A percentile compares a stretch with the other conserved stretches of the same genome.
These are phyloP conservation scores for Triticum dicoccoides DNA, from an alignment of 176 grass and related monocot species.

Conservation along the genomic window DNA sequence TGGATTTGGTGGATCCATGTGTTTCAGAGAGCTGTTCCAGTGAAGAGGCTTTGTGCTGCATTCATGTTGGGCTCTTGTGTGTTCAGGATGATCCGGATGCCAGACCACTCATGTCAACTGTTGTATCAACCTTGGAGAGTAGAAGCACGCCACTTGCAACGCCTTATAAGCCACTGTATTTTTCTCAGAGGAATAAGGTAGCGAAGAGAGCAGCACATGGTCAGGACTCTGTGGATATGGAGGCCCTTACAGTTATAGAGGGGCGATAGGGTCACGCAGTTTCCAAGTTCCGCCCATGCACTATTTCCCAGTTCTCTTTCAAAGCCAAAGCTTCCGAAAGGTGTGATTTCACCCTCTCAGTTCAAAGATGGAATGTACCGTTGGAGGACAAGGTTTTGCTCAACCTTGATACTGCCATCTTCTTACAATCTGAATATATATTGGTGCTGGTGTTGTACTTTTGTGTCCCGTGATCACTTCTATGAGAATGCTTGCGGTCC, in stretches of 20 bases:
- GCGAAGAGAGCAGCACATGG: not conserved
- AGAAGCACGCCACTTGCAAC: not conserved
- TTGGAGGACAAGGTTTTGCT: too few relatives aligned
- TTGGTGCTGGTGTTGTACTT: too few relatives aligned
- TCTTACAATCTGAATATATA: too few relatives aligned
- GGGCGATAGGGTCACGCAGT: not conserved
- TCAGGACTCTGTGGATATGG: not conserved
- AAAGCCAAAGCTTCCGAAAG: too few relatives aligned
- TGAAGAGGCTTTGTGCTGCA: conserved; percentile 42
- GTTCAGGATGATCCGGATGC: conserved; percentile 50
- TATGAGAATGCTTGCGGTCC: too few relatives aligned
- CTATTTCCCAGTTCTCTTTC: too few relatives aligned
- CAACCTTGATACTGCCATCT: too few relatives aligned
- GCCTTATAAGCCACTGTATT: conserved; percentile 14
- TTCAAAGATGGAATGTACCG: too few relatives aligned
- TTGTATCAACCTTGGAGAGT: conserved; percentile 10
- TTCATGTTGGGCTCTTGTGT: conserved; percentile 50
- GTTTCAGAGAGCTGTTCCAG: conserved; percentile 18
- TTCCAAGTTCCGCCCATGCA: not conserved
- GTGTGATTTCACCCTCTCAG: too few relatives aligned
- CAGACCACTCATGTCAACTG: conserved; percentile 41
- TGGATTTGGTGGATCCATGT: not conserved
- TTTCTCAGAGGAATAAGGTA: not conserved
- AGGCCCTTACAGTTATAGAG: not conserved
- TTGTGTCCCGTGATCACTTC: too few relatives aligned